Evolutionary conservation across 2,329 filamentous ascomycete species (phyloP), one percentile per base, ranked within the genome.

Genomic region (Aspergillus ochraceoroseus): DNA sequence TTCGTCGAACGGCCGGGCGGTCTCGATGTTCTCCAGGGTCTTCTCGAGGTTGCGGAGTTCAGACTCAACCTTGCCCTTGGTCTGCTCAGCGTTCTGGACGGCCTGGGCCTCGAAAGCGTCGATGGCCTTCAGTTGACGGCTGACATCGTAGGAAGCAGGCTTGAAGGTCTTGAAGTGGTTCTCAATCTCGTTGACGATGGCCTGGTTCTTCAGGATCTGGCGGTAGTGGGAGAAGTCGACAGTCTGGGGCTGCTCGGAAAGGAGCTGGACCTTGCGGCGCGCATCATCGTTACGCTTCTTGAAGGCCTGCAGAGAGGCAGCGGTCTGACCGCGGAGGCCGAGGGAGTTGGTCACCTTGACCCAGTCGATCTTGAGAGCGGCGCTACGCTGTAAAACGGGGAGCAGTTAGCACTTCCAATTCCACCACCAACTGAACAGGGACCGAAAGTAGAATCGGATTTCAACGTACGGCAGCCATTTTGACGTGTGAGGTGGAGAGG

Each of bases 261-360:
- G 87, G 49, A 80, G 61, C 70, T 85, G 81, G 48, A 98, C 78
- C 74, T 90, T 90, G 76, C 92, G 90, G 73, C 90, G 89, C 66
- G 87, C 90, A 68, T 95, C 89, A 68, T 98, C 92, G 78, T 96
- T 95, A 75, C 92, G 89, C 82, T 95, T 92, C 82, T 98, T 98
- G 84, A 98, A 98, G 55, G 87, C 80, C 69, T 90, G 84, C 49
- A 98, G 87, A 49, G 90, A 85, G 61, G 83, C 74, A 57, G 87
- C 89, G 57, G 92, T 98, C 75, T 88, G 86, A 69, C 92, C 92
- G 70, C 87, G 87, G 70, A 98, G 87, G 70, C 90, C 90, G 63
- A 98, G 88, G 65, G 90, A 94, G 73, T 79, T 81, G 72, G 84
- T 84, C 65, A 98, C 81, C 76, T 94, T 92, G 74, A 81, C 81